A percentile compares a stretch with the other conserved stretches of the same genome.
phyloP scores from a whole-genome alignment of 768 basidiomycete species.

The Auricularia sp. region DNA sequence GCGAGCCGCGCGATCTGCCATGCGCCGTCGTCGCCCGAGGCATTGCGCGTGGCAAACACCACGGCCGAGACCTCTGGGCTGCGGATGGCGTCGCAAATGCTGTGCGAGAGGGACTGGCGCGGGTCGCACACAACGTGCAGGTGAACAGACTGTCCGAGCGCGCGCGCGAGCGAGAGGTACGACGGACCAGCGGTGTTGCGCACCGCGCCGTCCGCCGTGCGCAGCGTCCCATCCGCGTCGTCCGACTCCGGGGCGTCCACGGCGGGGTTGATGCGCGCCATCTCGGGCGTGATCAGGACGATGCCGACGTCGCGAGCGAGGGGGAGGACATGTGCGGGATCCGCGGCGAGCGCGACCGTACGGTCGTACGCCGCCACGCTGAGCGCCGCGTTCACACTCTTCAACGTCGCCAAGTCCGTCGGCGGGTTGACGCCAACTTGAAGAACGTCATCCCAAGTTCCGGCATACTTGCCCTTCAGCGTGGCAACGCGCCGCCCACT shows the following conservation, averaged over 20 bases:
- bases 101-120: slow-evolving; percentile 6
- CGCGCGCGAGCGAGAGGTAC: slow-evolving; percentile 38
- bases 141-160: slow-evolving; percentile 24
- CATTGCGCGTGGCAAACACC: slow-evolving; percentile 51
- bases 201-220: slow-evolving; percentile 31
- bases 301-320: slow-evolving; percentile 22
- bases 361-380: slow-evolving; percentile 37
- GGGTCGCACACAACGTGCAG: slow-evolving; percentile 39
- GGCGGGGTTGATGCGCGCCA: slow-evolving; percentile 49
- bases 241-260: slow-evolving; percentile 42
- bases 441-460: slow-evolving; percentile 34
- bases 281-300: slow-evolving; percentile 44
- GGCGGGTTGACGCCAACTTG: slow-evolving; percentile 12
- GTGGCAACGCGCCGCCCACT: slow-evolving; percentile 37
- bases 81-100: slow-evolving; percentile 9
- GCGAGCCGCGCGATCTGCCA: slow-evolving; percentile 44
- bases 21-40: slow-evolving; percentile 24
- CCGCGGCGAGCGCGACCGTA: slow-evolving; percentile 38
- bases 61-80: slow-evolving; percentile 15
- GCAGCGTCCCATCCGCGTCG: slow-evolving; percentile 16
- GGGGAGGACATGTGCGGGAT: slow-evolving; percentile 27
- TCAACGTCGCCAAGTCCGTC: slow-evolving; percentile 24
- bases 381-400: slow-evolving; percentile 30
- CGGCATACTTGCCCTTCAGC: slow-evolving; percentile 43
- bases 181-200: slow-evolving; percentile 50